Conservation (phyloP, 2,329 filamentous ascomycete genomes). For the Ceratocystis smalleyi region DNA sequence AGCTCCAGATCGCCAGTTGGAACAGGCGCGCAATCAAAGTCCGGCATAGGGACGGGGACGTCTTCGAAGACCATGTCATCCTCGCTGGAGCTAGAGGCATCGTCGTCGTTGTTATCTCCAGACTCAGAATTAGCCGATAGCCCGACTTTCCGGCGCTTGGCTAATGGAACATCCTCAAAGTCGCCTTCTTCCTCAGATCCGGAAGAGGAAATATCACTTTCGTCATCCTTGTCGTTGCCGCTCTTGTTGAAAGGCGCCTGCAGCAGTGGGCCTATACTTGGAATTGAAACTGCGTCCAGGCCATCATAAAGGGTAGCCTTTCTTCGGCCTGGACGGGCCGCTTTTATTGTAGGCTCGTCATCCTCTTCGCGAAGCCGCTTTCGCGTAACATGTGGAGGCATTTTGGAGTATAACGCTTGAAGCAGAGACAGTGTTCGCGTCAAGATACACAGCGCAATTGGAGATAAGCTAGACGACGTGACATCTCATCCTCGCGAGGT, state of each 20-base stretch:
- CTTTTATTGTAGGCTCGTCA: neutral
- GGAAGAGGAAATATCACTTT: constrained; percentile 22
- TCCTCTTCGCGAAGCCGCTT: constrained; percentile 41
- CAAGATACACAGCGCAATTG: neutral
- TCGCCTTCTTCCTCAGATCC: constrained; percentile 30
- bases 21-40: constrained; percentile 30
- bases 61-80: constrained; percentile 51
- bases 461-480: neutral
- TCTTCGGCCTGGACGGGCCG: constrained; percentile 24
- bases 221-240: neutral
- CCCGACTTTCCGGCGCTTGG: constrained; percentile 23
- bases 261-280: constrained; percentile 29
- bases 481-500: constrained; percentile 7
- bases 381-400: constrained; percentile 54
- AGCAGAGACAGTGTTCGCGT: too few relatives aligned
- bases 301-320: constrained; percentile 47
- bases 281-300: constrained; percentile 31
- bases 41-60: constrained; percentile 29
- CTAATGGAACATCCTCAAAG: constrained; percentile 32
- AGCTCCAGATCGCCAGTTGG: constrained; percentile 57
- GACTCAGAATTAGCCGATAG: neutral
- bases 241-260: constrained; percentile 24
- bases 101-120: constrained; percentile 24
- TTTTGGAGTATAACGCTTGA: constrained; percentile 23
- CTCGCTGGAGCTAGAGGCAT: constrained; percentile 35